Evolutionary conservation across 2,329 filamentous ascomycete genomes (phyloP).

Genomic region (Fusarium clavum): DNA sequence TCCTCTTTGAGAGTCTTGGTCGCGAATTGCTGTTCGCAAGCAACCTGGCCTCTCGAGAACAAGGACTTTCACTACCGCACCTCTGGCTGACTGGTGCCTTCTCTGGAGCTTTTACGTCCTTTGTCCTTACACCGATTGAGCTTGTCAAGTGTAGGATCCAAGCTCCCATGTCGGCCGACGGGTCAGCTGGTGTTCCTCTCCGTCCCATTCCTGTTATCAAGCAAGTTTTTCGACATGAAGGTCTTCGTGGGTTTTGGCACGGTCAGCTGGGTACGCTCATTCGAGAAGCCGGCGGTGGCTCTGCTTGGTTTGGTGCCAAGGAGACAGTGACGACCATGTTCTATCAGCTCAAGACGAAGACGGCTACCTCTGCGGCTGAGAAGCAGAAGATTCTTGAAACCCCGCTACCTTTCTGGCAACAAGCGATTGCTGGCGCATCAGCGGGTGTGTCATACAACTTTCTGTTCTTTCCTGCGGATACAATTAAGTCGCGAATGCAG

Average conservation of each 20-base stretch:
- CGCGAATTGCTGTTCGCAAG: constrained; percentile 71
- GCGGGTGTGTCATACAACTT: constrained; percentile 98
- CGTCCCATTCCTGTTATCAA: constrained; percentile 78
- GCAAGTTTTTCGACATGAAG: constrained; percentile 84
- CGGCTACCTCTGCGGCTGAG: constrained; percentile 54
- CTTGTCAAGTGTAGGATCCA: constrained; percentile 99
- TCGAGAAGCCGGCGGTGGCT: constrained; percentile 90
- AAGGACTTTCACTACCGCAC: constrained; percentile 77
- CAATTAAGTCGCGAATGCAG: constrained; percentile 97
- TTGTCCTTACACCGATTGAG: constrained; percentile 94
- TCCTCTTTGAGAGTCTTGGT: constrained; percentile 87
- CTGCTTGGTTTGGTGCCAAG: constrained; percentile 95
- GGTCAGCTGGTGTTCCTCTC: constrained; percentile 60
- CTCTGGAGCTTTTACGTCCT: constrained; percentile 87
- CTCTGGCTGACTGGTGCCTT: constrained; percentile 85
- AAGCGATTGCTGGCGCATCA: constrained; percentile 85
- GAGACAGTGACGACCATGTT: constrained; percentile 82
- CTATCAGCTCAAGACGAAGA: constrained; percentile 65
- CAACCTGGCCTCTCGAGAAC: constrained; percentile 61
- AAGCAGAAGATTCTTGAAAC: constrained; percentile 58
- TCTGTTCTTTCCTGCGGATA: constrained; percentile 96
- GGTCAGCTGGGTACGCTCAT: constrained; percentile 94
- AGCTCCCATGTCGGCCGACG: constrained; percentile 67
- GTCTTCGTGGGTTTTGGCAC: constrained; percentile 90
- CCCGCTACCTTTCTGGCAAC: constrained; percentile 83